Conservation (phyloP, 2,329 filamentous ascomycete species). For the Calycina herbarum region DNA sequence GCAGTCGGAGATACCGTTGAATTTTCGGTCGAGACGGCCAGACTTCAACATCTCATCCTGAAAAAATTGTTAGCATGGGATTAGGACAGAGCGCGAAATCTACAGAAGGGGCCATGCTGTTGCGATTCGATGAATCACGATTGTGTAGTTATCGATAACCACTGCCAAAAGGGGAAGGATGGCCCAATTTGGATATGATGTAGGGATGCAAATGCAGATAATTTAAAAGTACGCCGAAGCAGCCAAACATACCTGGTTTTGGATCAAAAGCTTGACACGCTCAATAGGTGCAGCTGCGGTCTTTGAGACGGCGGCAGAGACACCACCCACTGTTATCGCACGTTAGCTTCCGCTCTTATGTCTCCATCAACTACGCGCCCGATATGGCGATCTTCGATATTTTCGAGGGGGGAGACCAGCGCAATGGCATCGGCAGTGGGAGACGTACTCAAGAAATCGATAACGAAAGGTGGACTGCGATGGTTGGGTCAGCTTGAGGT, state of each 20-base stretch:
- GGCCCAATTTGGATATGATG: constrained; percentile 24
- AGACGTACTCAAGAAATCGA: constrained; percentile 97
- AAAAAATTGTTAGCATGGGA: constrained; percentile 27
- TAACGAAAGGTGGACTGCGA: constrained; percentile 77
- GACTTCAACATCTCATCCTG: constrained; percentile 99
- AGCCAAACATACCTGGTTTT: constrained; percentile 86
- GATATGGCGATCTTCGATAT: constrained; percentile 17
- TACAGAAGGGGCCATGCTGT: not conserved
- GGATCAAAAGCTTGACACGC: constrained; percentile 99
- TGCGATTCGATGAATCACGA: not conserved
- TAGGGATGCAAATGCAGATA: constrained; percentile 6
- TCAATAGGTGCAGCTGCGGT: constrained; percentile 99
- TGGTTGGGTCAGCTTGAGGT: constrained; percentile 29
- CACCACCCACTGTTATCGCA: constrained; percentile 85
- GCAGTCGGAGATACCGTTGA: constrained; percentile 91
- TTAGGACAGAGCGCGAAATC: not conserved
- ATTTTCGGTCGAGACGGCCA: constrained; percentile 97
- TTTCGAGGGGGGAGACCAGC: constrained; percentile 18
- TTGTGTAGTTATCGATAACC: not conserved
- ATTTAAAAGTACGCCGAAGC: constrained; percentile 7
- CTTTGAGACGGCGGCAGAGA: constrained; percentile 99
- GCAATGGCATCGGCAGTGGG: constrained; percentile 21
- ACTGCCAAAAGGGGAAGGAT: constrained; percentile 17
- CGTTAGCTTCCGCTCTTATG: constrained; percentile 27
- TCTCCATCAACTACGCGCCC: constrained; percentile 10